Base-by-base conservation (phyloP, 202 grass and related monocot species). In the Thinopyrum obtusiflorum region DNA sequence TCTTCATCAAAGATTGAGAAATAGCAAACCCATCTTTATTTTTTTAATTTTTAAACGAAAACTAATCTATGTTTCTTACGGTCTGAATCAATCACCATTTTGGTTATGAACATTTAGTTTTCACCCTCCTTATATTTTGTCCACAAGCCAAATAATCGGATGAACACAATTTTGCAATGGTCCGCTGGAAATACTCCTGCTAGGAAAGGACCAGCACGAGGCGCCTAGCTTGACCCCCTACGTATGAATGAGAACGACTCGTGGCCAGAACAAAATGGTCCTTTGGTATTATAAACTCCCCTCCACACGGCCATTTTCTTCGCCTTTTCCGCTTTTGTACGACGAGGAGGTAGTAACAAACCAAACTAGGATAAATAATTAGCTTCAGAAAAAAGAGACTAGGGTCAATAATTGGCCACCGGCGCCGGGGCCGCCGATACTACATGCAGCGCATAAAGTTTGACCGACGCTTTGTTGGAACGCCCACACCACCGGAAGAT, bases 211-310 rank as follows among this genome's bases (percentile, higher is more conserved):
- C 40, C 15, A 6, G 25, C 21, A 29, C 23, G 18, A n/a, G 2
- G 8, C 53, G 9, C 32, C 13, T 20, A 13, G 6, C 28, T 37
- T 23, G 49, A 18, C 15, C 15, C 15, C 15, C 44, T 15, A 14
- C 2, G 37, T 39, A 42, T 15, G 47, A 55, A 1, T 1, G 84
- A 90, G 60, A 89, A 71, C 7, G 79, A 89, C 74, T 12, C 10
- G 5, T 83, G 47, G 78, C 33, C 73, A 37, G 66, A 86, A 67
- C 44, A 67, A 89, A 40, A 86, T 73, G 20, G 80, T 24, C 42
- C 57, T n/a, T n/a, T n/a, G n/a, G n/a, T 86, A 67, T 89, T 72
- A 47, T 14, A 29, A 80, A 42, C 24, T 85, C 82, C 8, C 20
- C 33, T 60, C 57, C 82, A 73, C 35, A 24, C 11, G 18, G 9